Base-by-base conservation (phyloP, 2,329 filamentous ascomycete species). In the Grosmannia clavigera region DNA sequence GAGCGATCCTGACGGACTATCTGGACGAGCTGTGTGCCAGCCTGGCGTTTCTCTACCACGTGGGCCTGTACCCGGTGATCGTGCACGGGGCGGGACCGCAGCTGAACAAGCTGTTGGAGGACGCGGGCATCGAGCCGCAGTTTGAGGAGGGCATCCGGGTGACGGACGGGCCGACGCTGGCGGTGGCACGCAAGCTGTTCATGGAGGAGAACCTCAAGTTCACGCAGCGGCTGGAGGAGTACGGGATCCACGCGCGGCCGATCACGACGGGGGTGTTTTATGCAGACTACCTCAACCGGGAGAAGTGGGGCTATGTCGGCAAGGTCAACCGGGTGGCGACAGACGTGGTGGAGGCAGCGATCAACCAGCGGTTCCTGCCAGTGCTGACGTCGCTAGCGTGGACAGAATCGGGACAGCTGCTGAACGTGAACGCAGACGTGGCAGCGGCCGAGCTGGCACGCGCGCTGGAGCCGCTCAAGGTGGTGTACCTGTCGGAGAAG, bases 401-500 rank as follows among this genome's bases (percentile, higher is more conserved):
- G 78, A 92, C 88, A 27, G 81, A 85, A 55, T 91, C 96, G 64
- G 94, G 94, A 10, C 90, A 92, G 72, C 85, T 97, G 58, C 81
- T 99, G 64, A 99, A 99, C 70, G 94, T 99, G 72, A 99, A 99
- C 69, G 94, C 94, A 43, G 94, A 99, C 73, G 92, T 96, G 63
- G 92, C 92, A 43, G 94, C 94, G 35, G 92, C 92, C 65, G 92
- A 96, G 76, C 80, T 99, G 63, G 92, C 94, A 29, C 86, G 90
- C 62, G 84, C 88, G 60, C 78, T 99, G 59, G 86, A 97, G 74
- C 94, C 94, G 31, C 78, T 97, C 68, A 99, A 99, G 83, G 92
- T 97, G 63, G 92, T 99, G 62, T 99, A 96, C 72, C 81, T 97
- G n/a, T 95, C 91, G 5, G 94, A 99, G 77, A 97, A 97, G 81